Evolutionary conservation across 2,329 filamentous ascomycete species (phyloP), one percentile per base, ranked within the genome.

Genomic region (Neofusicoccum cordaticola): DNA sequence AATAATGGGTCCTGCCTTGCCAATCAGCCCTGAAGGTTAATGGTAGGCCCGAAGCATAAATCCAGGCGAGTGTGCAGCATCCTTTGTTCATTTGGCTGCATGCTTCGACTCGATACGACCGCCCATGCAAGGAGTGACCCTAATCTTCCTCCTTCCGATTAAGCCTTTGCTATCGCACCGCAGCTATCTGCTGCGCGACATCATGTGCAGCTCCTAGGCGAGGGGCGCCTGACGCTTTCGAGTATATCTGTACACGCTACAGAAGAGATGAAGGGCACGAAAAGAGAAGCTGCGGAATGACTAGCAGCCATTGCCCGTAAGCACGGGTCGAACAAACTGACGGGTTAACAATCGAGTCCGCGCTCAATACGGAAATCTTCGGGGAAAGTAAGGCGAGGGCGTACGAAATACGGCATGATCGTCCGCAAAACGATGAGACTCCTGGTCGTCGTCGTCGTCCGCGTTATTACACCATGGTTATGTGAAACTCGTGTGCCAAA

Each of bases 41-140:
- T 47, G 42, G 42, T 60, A 47, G 56, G 27, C 56, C 56, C n/a
- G 42, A 60, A 60, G 56, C 56, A 60, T 60, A 60, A 60, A 60
- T 60, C 11, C 27, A 22, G 41, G 17, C 41, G 56, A 35, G 56
- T 47, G 35, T 58, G 56, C 41, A 58, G 56, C 56, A 35, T 60
- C 42, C 56, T 48, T 48, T 48, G 42, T 60, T 60, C 37, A 52
- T 52, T 52, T 39, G 34, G 50, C 31, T 4, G 12, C 27, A 51
- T 51, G 17, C 51, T 41, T 56, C n/a, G 17, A 17, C 41, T 39
- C 41, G 42, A 60, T 60, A 47, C 56, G 31, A 60, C 56, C 11
- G 27, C 27, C n/a, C 19, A 60, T 60, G 56, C 56, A 60, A 60
- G 56, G 56, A 47, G 42, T 13, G 41, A 8, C 56, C 41, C 42